Evolutionary conservation across 495 filamentous ascomycete species (phyloP).

Genomic region (Tuber brumale): DNA sequence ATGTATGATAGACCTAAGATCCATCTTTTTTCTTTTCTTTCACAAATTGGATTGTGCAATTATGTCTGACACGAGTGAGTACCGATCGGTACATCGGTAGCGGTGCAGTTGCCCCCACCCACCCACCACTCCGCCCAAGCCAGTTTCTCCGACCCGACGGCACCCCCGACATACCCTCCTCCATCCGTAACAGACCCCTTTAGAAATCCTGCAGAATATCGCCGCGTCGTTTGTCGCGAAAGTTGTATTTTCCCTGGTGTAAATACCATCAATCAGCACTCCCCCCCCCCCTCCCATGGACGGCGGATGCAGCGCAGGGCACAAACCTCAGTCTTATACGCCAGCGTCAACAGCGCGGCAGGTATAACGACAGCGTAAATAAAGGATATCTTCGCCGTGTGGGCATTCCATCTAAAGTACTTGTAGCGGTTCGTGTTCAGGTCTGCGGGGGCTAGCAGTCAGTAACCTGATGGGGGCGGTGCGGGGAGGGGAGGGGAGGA

Average conservation of each 20-base stretch:
- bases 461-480: conserved; percentile 10
- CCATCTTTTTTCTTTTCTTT: neutral
- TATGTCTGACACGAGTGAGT: neutral
- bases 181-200: conserved; percentile 19
- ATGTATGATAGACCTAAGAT: neutral
- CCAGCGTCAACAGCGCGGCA: conserved; percentile 58
- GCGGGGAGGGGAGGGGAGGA: conserved; percentile 21
- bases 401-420: conserved; percentile 87
- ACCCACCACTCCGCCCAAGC: neutral
- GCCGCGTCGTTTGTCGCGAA: conserved; percentile 79
- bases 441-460: conserved; percentile 49
- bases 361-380: conserved; percentile 68
- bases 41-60: neutral
- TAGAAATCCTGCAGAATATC: conserved; percentile 72
- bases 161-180: neutral
- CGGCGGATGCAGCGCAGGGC: neutral
- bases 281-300: conserved; percentile 7
- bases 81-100: neutral
- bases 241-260: conserved; percentile 69
- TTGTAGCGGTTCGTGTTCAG: conserved; percentile 81
- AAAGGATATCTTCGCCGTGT: conserved; percentile 71
- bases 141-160: neutral
- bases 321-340: conserved; percentile 76
- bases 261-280: neutral
- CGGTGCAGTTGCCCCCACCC: neutral